Percentiles rank a stretch among this genome's conserved stretches.
These are phyloP conservation scores for Termitomyces sp. DNA, from an alignment of 768 basidiomycete species.

Conservation along the genomic window DNA sequence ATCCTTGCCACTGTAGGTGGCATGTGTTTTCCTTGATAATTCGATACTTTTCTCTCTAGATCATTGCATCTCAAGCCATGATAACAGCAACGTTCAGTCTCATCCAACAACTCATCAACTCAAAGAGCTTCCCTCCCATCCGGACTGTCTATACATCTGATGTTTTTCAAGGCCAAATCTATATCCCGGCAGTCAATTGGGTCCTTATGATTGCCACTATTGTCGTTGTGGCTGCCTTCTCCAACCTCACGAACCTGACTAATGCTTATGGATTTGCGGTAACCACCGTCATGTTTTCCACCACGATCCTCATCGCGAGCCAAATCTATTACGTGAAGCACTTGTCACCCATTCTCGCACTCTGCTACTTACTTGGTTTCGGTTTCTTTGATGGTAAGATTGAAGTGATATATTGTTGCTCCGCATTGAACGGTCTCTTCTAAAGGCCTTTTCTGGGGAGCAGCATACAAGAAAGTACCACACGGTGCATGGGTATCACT, in stretches of 20 bases:
- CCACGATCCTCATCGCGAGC: slow-evolving; percentile 36
- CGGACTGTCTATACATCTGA: slow-evolving; percentile 59
- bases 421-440: not conserved
- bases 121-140: slow-evolving; percentile 53
- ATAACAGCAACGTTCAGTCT: slow-evolving; percentile 65
- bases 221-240: slow-evolving; percentile 52
- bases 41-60: slow-evolving; percentile 22
- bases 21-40: not conserved
- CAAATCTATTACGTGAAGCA: slow-evolving; percentile 56
- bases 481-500: slow-evolving; percentile 67
- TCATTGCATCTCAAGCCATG: slow-evolving; percentile 63
- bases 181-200: slow-evolving; percentile 63
- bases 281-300: slow-evolving; percentile 42
- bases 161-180: slow-evolving; percentile 58
- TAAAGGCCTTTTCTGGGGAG: slow-evolving; percentile 56
- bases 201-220: slow-evolving; percentile 48
- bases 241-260: slow-evolving; percentile 45
- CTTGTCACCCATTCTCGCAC: slow-evolving; percentile 34
- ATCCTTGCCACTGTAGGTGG: slow-evolving; percentile 54
- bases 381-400: slow-evolving; percentile 60
- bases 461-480: slow-evolving; percentile 55
- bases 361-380: slow-evolving; percentile 46
- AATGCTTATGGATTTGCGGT: slow-evolving; percentile 65
- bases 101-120: slow-evolving; percentile 60
- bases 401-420: not conserved